Conservation (phyloP, 1,139 yeast species). For the Geotrichum macrosporum region DNA sequence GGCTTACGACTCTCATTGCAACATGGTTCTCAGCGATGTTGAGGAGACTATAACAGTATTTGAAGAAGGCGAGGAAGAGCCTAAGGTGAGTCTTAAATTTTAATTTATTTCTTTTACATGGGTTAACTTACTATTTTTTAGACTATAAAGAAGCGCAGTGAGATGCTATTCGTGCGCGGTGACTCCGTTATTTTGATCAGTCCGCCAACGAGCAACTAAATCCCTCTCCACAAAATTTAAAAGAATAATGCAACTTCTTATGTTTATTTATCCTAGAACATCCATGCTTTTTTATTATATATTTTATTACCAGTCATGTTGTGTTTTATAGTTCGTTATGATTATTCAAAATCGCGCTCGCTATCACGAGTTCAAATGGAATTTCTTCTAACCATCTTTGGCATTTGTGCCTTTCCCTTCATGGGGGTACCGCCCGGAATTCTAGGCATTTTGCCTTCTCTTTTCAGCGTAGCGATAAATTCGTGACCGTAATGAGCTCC, state of each 20-base stretch:
- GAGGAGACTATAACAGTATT: slow-evolving; percentile 69
- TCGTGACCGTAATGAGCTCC: slow-evolving; percentile 73
- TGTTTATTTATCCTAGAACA: slow-evolving; percentile 13
- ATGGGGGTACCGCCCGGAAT: slow-evolving; percentile 51
- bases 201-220: slow-evolving; percentile 29
- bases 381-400: slow-evolving; percentile 38
- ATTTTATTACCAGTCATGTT: slow-evolving; percentile 1
- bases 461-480: slow-evolving; percentile 52
- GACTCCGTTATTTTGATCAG: slow-evolving; percentile 85
- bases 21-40: slow-evolving; percentile 92
- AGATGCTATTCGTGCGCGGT: slow-evolving; percentile 93
- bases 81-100: slow-evolving; percentile 37
- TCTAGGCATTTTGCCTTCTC: slow-evolving; percentile 52
- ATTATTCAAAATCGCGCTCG: background rate
- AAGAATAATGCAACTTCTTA: background rate
- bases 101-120: background rate
- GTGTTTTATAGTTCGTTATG: background rate
- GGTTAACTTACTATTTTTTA: slow-evolving; percentile 23
- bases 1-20: slow-evolving; percentile 96
- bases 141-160: slow-evolving; percentile 61
- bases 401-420: slow-evolving; percentile 31
- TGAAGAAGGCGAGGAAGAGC: slow-evolving; percentile 44
- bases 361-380: slow-evolving; percentile 10
- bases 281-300: background rate
- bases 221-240: background rate